A percentile compares a stretch with the other conserved stretches of the same genome.
phyloP scores from a whole-genome alignment of 1,284 basidiomycete genomes.

The Irpex sp. region DNA sequence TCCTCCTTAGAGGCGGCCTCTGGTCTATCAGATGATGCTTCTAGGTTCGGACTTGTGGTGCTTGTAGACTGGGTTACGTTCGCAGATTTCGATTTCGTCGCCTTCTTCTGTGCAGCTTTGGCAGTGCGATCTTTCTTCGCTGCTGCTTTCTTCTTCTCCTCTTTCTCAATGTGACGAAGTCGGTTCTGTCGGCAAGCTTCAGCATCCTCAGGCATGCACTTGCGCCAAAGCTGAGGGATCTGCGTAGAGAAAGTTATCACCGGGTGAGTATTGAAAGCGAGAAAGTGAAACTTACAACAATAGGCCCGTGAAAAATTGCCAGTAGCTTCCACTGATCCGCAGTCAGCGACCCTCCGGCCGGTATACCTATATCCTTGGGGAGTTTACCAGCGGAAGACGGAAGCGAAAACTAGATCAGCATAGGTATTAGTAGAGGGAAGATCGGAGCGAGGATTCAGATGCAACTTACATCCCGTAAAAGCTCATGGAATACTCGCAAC shows the following conservation, averaged over 20 bases:
- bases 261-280: not conserved
- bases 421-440: not conserved
- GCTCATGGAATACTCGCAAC: constrained; percentile 19
- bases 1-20: not conserved
- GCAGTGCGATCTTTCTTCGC: not conserved
- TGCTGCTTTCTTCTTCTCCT: not conserved
- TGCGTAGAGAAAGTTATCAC: constrained; percentile 1
- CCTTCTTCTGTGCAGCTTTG: not conserved
- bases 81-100: not conserved
- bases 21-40: not conserved
- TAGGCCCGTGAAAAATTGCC: constrained; percentile 22
- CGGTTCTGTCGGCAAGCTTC: not conserved
- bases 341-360: constrained; percentile 29
- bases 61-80: not conserved
- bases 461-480: constrained; percentile 18
- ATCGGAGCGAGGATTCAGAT: not conserved
- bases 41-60: not conserved
- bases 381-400: constrained; percentile 22
- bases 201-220: constrained; percentile 7
- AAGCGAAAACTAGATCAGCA: constrained; percentile 15
- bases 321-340: constrained; percentile 30
- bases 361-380: constrained; percentile 25
- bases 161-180: not conserved
- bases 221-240: constrained; percentile 20
- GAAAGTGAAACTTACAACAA: constrained; percentile 17